Base-by-base conservation (phyloP, 441 rosid species). In the Pelargonium cotyledonis region DNA sequence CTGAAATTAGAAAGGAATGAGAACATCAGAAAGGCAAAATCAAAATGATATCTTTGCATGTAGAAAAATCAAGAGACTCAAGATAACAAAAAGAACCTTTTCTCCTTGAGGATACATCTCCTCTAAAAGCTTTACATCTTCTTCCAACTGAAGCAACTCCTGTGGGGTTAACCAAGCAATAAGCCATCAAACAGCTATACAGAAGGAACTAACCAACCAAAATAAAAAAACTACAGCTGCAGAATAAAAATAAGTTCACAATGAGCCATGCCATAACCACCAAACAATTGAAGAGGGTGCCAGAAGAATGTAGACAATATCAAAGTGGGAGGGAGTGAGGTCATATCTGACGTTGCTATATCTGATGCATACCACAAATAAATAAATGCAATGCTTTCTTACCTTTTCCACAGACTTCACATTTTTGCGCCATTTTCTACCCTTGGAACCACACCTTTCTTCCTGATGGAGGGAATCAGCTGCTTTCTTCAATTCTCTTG, bases 41-140 rank as follows among this genome's bases (percentile, higher is more conserved):
- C 7, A 21, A 66, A 66, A 38, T 43, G 15, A 40, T 40, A n/a
- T 67, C 18, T 46, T 44, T 68, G 55, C n/a, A 63, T 8, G 57
- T 18, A 49, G 4, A 14, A 44, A 66, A 15, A 23, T 40, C 65
- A 57, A 41, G 12, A 29, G 51, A 35, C 11, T 18, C 6, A 0
- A 23, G 44, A 65, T 74, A 95, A 29, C 31, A 29, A 29, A 29
- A 29, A 29, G 31, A 29, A 29, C 99, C 96, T 89, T 83, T 80
- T 92, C 99, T 78, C 99, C 99, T 85, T 95, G 99, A 72, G 99
- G 99, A 69, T 95, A 95, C 88, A 91, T 79, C 83, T 95, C 99
- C 81, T 95, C 98, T 67, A 95, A 78, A 80, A 95, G 87, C 67
- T 92, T 92, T 63, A 95, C 98, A 73, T 95, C 98, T 83, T 95